Evolutionary conservation across 768 basidiomycete genomes (phyloP), one percentile per base, ranked within the genome.

Genomic region (Tricholomella constricta): DNA sequence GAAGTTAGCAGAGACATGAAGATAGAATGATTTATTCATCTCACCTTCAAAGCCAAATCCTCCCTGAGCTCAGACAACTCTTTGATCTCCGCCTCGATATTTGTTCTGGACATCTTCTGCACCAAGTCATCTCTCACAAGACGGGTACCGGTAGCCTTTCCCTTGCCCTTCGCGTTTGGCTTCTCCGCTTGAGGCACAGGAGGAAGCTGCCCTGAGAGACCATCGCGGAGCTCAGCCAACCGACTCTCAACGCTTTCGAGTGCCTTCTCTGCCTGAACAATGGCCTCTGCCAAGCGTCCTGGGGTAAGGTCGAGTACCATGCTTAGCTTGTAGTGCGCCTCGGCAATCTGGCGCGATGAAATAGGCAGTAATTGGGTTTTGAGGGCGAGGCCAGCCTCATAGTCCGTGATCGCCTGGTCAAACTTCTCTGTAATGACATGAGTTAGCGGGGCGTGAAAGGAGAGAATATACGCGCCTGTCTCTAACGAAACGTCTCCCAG

Each of bases 401-500:
- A 97, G 67, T 98, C 95, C 17, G 79, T 79, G 48, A 94, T 90
- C 0, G 94, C 95, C 70, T 96, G 92, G 58, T 94, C 90, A 66
- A 98, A 97, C 74, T 97, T 97, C 70, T 98, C 95, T 96, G 70
- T 19, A 47, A 62, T 46, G 29, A 23, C 27, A 15, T 25, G 44
- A 45, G 40, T 15, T 41, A 50, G 32, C 52, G 56, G 10, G 41
- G 9, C 32, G 19, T 20, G 27, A 26, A 23, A 15, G 35, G 29
- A 29, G 19, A 40, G 27, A 45, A 12, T 19, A 22, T n/a, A 61
- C 84, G 53, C 51, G 94, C 96, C 96, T 29, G 94, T 96, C 72
- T 99, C 97, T 52, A 96, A 74, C 19, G 93, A 95, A n/a, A 99
- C 91, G 66, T 98, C 97, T 1, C 96, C 97, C 6, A 99, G 79